phyloP scores from a whole-genome alignment of 495 filamentous ascomycete species.

The Hypoxylon fragiforme region DNA sequence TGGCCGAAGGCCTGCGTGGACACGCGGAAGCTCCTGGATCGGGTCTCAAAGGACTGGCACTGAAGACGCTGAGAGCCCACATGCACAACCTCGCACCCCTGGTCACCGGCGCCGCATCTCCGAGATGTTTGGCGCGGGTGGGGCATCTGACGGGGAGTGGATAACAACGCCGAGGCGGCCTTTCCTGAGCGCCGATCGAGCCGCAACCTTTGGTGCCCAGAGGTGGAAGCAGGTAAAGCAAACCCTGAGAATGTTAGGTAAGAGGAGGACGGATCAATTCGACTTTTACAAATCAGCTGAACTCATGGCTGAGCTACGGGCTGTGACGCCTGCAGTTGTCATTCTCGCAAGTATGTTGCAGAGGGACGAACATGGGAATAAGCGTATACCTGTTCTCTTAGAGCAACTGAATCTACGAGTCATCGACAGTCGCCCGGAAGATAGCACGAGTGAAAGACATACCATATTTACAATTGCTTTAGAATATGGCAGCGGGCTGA shows the following conservation, averaged over 20 bases:
- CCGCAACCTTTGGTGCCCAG: constrained; percentile 77
- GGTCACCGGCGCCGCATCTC: constrained; percentile 77
- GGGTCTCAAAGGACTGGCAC: constrained; percentile 36
- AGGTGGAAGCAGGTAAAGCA: constrained; percentile 88
- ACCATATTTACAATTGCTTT: constrained; percentile 87
- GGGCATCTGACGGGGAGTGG: constrained; percentile 56
- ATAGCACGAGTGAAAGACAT: constrained; percentile 72
- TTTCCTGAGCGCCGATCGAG: constrained; percentile 62
- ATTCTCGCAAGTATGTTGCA: constrained; percentile 97
- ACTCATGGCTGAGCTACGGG: constrained; percentile 90
- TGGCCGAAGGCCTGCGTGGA: constrained; percentile 57
- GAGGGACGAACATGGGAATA: constrained; percentile 93
- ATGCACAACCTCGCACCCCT: constrained; percentile 62
- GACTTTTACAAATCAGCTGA: constrained; percentile 96
- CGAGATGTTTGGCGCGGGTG: constrained; percentile 60
- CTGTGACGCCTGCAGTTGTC: constrained; percentile 85
- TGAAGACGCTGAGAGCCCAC: constrained; percentile 49
- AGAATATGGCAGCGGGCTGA: constrained; percentile 94
- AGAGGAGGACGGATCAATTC: constrained; percentile 80
- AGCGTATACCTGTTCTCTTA: constrained; percentile 87
- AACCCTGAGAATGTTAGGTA: constrained; percentile 78
- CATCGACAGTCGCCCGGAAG: constrained; percentile 69
- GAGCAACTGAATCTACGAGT: constrained; percentile 93
- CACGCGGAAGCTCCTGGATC: constrained; percentile 60
- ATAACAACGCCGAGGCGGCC: constrained; percentile 49